phyloP scores from a whole-genome alignment of 176 grass and related monocot genomes.

The Hyparrhenia diplandra region DNA sequence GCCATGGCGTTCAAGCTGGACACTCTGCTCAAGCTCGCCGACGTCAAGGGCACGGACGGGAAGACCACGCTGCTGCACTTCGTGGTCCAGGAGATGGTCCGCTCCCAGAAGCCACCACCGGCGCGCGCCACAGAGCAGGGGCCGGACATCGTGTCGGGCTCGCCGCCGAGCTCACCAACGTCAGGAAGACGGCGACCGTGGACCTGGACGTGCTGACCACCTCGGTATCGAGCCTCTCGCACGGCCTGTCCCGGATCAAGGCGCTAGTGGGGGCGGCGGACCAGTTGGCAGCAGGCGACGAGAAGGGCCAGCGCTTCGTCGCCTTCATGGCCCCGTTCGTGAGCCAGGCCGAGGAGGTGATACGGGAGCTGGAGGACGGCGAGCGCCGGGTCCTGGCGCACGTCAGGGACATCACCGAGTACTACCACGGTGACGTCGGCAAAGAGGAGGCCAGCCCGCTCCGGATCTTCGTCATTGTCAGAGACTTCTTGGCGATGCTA shows the following conservation, averaged over 20 bases:
- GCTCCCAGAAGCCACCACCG: constrained; percentile 29
- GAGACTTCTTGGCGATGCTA: constrained; percentile 81
- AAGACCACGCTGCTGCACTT: constrained; percentile 95
- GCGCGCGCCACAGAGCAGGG: neutral
- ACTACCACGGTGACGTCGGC: constrained; percentile 88
- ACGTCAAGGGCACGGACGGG: constrained; percentile 91
- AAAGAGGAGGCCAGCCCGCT: constrained; percentile 85
- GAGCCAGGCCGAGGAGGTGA: constrained; percentile 47
- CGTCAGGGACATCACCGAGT: constrained; percentile 86
- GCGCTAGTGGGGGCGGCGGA: constrained; percentile 37
- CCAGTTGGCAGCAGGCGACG: neutral
- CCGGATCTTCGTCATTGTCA: constrained; percentile 89
- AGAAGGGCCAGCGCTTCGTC: constrained; percentile 44
- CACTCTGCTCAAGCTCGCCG: constrained; percentile 85
- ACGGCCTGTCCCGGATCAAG: constrained; percentile 57
- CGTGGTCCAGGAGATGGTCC: constrained; percentile 85
- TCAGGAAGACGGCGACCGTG: constrained; percentile 68
- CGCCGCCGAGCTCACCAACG: constrained; percentile 71
- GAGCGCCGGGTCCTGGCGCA: constrained; percentile 64
- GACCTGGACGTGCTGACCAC: constrained; percentile 83
- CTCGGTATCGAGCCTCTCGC: constrained; percentile 58
- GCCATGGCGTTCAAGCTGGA: constrained; percentile 98
- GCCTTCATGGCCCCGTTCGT: constrained; percentile 56
- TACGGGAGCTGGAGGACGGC: constrained; percentile 66
- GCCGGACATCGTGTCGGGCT: constrained; percentile 62